Evolutionary conservation across 2,329 filamentous ascomycete species (phyloP).

Genomic region (Triangularia verruculosa): DNA sequence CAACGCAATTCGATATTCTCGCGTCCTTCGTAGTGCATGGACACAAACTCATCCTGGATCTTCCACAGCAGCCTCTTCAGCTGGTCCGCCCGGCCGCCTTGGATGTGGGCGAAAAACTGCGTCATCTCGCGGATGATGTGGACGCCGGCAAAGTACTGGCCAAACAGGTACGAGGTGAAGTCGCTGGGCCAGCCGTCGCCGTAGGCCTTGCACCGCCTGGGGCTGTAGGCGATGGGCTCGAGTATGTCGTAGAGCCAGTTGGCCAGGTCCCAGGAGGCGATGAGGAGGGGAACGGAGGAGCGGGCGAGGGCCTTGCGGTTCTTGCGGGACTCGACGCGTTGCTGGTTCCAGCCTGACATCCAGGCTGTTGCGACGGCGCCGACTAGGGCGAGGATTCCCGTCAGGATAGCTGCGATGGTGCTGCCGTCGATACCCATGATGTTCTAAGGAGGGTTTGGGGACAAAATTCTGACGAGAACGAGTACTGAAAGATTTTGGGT

Average conservation of each 20-base stretch:
- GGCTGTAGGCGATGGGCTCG: slow-evolving; percentile 5
- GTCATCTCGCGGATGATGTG: slow-evolving; percentile 14
- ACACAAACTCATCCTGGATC: slow-evolving; percentile 13
- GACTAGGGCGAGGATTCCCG: slow-evolving; percentile 10
- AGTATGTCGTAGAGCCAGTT: slow-evolving; percentile 14
- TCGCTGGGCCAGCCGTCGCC: slow-evolving; percentile 7
- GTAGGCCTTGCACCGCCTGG: slow-evolving; percentile 3
- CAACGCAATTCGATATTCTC: slow-evolving; percentile 6
- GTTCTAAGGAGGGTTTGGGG: too few relatives aligned
- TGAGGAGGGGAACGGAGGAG: slow-evolving; percentile 9
- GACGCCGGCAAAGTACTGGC: slow-evolving; percentile 13
- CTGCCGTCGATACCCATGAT: slow-evolving; percentile 7
- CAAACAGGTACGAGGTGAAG: slow-evolving; percentile 9
- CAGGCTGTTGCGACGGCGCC: slow-evolving; percentile 10
- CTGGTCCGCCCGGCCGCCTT: slow-evolving; percentile 1
- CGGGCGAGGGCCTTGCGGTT: slow-evolving; percentile 6
- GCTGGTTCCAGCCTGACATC: slow-evolving; percentile 11
- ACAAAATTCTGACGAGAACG: too few relatives aligned
- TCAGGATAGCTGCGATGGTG: slow-evolving; percentile 12
- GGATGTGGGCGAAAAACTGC: slow-evolving; percentile 5
- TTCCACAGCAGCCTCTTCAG: slow-evolving; percentile 11
- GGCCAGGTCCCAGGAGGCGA: slow-evolving; percentile 12
- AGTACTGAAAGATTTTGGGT: background rate
- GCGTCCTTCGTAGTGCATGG: slow-evolving; percentile 11
- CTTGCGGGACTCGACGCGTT: slow-evolving; percentile 6